Evolutionary conservation across 129 eudicot species (phyloP).

Genomic region (Erigeron canadensis): DNA sequence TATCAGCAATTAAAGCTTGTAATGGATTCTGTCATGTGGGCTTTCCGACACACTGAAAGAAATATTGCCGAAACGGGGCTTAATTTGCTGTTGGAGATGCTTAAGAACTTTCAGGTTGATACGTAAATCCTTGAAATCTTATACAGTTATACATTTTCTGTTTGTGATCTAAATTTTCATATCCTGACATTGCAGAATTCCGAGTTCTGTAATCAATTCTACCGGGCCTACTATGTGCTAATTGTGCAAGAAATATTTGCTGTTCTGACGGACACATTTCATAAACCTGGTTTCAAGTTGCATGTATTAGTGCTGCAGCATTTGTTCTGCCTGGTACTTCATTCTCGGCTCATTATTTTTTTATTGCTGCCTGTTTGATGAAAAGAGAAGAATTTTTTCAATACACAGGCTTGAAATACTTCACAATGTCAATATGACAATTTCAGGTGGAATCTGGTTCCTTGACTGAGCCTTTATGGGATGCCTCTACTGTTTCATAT

Average conservation of each 20-base stretch:
- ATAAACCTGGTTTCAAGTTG: constrained; percentile 97
- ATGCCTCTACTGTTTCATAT: constrained; percentile 68
- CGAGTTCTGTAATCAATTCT: constrained; percentile 90
- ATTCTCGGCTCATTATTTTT: not conserved
- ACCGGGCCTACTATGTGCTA: constrained; percentile 73
- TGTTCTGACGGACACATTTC: constrained; percentile 92
- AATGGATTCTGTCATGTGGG: constrained; percentile 99
- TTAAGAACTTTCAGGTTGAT: constrained; percentile 89
- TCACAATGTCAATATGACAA: constrained; percentile 17
- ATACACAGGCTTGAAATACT: not conserved
- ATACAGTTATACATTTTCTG: not conserved
- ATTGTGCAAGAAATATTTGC: constrained; percentile 98
- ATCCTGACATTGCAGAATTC: constrained; percentile 52
- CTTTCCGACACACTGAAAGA: constrained; percentile 96
- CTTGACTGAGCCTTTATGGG: constrained; percentile 89
- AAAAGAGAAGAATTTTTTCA: not conserved
- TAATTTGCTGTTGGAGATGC: constrained; percentile 83
- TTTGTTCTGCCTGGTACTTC: constrained; percentile 73
- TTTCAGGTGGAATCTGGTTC: constrained; percentile 81
- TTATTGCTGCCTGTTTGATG: no score
- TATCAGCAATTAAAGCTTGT: constrained; percentile 91
- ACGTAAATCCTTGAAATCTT: constrained; percentile 4
- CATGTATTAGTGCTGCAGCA: constrained; percentile 93
- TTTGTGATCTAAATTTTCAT: not conserved
- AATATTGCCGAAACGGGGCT: constrained; percentile 98